Percentiles rank a stretch among this genome's conserved stretches.
These are phyloP conservation scores for Berberis thunbergii DNA, from an alignment of 164 flowering plant species.

Conservation along the genomic window DNA sequence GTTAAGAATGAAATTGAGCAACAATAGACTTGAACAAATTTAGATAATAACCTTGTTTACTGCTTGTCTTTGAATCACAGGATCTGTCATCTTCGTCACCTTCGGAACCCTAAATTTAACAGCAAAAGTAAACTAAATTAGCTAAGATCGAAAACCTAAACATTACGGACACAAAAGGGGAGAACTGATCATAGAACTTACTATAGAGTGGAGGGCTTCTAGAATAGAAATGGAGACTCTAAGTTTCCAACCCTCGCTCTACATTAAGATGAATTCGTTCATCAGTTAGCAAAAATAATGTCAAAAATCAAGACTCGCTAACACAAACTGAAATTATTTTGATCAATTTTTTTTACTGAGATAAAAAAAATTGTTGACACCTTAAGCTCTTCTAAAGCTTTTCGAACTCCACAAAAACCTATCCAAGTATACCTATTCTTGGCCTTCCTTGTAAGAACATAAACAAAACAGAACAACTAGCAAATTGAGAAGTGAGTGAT, in stretches of 20 bases:
- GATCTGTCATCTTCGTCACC: conserved; percentile 44
- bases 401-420: conserved; percentile 70
- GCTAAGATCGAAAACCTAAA: too few species aligned
- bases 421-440: conserved; percentile 87
- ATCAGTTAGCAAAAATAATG: neutral
- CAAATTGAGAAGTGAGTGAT: neutral
- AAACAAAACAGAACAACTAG: neutral
- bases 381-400: conserved; percentile 54
- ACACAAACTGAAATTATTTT: neutral
- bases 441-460: conserved; percentile 78
- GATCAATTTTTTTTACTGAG: too few species aligned
- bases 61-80: conserved; percentile 29
- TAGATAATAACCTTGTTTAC: conserved; percentile 1
- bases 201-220: too few species aligned
- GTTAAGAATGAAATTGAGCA: too few species aligned
- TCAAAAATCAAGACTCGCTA: neutral
- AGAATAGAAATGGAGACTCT: too few species aligned
- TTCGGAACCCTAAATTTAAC: conserved; percentile 36
- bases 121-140: neutral
- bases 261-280: too few species aligned
- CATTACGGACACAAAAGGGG: too few species aligned
- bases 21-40: too few species aligned
- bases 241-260: too few species aligned
- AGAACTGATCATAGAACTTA: too few species aligned
- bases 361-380: conserved; percentile 19